Base-by-base conservation (phyloP, 805 yeast genomes). In the Aciculoconidium aculeatum region DNA sequence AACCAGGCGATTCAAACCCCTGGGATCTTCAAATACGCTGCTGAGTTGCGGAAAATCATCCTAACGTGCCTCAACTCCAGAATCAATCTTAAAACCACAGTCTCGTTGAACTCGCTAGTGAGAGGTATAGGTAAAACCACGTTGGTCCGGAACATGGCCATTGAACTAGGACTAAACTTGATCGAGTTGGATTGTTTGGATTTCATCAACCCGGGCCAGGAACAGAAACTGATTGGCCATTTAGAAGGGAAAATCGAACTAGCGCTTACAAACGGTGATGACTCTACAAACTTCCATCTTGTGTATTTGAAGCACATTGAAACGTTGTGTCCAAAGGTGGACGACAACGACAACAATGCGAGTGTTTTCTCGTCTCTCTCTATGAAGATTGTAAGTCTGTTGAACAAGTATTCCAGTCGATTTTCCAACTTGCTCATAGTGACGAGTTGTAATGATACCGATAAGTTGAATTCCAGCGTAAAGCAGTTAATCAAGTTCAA, bases 91-190 rank as follows among this genome's bases (percentile, higher is more conserved):
- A 69, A 67, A 27, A 78, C 94, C 0, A 68, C 85, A 0, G 57
- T 87, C 0, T 49, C 87, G 15, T 49, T 92, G 13, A 72, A 70
- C 28, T 84, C 96, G 3, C 58, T 75, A 43, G 70, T 77, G 17
- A 62, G 94, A 30, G 86, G 82, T 6, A 75, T 83, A 5, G 98
- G 98, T 0, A 90, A 90, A 46, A 50, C 81, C 0, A 74, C 80
- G 0, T 45, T 83, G 14, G 73, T 85, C 0, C 53, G 67, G 28
- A 71, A 72, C 32, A 46, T 76, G 2, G 67, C 83, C 0, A 51
- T 60, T 6, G 71, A 71, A 17, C 51, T 78, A 17, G 95, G 96
- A 0, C 53, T 77, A 6, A 80, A 82, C 39, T 52, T 80, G 6
- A 56, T 80, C 17, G 81, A 73, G 25, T 54, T 90, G 9, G 94